phyloP scores from a whole-genome alignment of 2,329 filamentous ascomycete species.

The Aphanocladium album region DNA sequence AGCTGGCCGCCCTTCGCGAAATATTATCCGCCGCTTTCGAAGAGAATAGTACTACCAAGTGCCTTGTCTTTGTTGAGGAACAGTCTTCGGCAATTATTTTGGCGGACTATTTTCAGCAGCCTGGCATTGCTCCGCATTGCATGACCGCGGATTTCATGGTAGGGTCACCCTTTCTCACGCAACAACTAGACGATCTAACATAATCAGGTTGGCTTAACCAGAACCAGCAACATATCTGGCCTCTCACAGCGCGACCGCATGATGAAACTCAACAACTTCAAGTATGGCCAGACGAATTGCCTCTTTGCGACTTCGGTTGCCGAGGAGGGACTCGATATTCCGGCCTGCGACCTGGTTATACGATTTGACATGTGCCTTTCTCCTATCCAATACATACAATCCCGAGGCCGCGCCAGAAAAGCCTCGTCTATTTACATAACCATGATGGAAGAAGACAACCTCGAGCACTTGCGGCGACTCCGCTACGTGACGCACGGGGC shows the following conservation, averaged over 20 bases:
- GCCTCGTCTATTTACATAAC: conserved; percentile 73
- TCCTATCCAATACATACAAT: conserved; percentile 93
- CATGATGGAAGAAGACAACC: conserved; percentile 72
- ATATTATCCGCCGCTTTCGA: conserved; percentile 62
- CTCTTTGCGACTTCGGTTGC: conserved; percentile 63
- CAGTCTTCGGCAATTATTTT: conserved; percentile 73
- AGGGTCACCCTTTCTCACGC: conserved; percentile 19
- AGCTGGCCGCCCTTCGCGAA: conserved; percentile 59
- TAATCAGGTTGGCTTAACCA: conserved; percentile 26
- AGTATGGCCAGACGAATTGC: conserved; percentile 54
- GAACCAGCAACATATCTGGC: conserved; percentile 43
- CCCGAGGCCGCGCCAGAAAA: conserved; percentile 78
- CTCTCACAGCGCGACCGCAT: conserved; percentile 72
- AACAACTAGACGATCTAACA: neutral
- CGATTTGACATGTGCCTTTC: conserved; percentile 85
- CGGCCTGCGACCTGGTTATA: conserved; percentile 61
- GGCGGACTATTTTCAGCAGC: conserved; percentile 57
- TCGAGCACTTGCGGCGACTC: conserved; percentile 51
- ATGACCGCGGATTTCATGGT: conserved; percentile 61
- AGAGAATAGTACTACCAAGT: conserved; percentile 45
- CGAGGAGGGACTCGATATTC: conserved; percentile 64
- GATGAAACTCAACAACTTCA: conserved; percentile 62
- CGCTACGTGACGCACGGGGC: conserved; percentile 58
- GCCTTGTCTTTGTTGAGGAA: conserved; percentile 83
- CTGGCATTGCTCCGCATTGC: conserved; percentile 50